These are phyloP conservation scores for Melanomma pulvis-pyrius DNA, from an alignment of 495 filamentous ascomycete species.

Conservation along the genomic window DNA sequence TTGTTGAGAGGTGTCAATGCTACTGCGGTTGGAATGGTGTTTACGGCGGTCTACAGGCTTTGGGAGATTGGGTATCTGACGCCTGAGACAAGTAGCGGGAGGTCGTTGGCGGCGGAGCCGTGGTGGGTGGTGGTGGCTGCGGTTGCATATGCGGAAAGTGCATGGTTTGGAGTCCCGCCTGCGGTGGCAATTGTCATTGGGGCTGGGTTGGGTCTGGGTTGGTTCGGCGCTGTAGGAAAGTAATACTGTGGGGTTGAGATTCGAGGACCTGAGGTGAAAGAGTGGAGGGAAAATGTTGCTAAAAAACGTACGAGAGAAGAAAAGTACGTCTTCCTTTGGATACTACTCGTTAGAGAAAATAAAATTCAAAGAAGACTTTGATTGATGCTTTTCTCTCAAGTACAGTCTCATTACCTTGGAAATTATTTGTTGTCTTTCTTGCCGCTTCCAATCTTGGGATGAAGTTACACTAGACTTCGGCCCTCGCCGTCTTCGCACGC, in stretches of 20 bases:
- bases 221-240: conserved; percentile 62
- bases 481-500: too few species aligned
- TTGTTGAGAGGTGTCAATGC: conserved; percentile 73
- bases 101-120: conserved; percentile 65
- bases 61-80: conserved; percentile 78
- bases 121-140: conserved; percentile 73
- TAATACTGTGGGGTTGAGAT: not conserved
- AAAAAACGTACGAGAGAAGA: too few species aligned
- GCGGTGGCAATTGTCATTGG: conserved; percentile 68
- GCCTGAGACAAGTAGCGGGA: conserved; percentile 50
- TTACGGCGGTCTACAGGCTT: conserved; percentile 82
- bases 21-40: conserved; percentile 75
- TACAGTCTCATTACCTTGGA: too few species aligned
- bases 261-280: not conserved
- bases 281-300: not conserved
- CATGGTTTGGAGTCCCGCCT: conserved; percentile 63
- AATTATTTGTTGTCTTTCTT: too few species aligned
- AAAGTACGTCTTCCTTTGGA: too few species aligned
- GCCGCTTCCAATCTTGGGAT: too few species aligned
- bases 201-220: conserved; percentile 63
- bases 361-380: too few species aligned
- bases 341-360: too few species aligned
- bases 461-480: too few species aligned
- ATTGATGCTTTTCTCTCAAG: too few species aligned
- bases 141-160: conserved; percentile 63